Evolutionary conservation across 2,329 filamentous ascomycete genomes (phyloP), one percentile per base, ranked within the genome.

Genomic region (Aspergillus texensis): DNA sequence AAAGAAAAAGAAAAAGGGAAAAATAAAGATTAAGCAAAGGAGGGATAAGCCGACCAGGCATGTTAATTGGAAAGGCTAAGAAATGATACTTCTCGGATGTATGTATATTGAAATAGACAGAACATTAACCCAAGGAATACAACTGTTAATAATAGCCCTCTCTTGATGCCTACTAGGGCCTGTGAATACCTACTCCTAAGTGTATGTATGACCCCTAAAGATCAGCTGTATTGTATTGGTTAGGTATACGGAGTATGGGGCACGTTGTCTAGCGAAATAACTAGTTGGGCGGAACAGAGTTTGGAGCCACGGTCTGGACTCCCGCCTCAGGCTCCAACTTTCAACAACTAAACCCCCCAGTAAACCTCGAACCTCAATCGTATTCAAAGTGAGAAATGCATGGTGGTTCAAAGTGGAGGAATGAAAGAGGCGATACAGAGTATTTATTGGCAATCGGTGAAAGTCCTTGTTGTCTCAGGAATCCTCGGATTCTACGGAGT

Each of bases 11-110:
- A 6, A 16, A 36, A 16, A 36, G 16, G 16, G 3, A 36, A 16
- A 36, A 36, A 36, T 16, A 36, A 16, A 30, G 45, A 59, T 45
- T 14, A 28, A 59, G n/a, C 32, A 30, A 28, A 43, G 48, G 48
- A 55, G 52, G 32, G 19, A 55, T 19, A n/a, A 55, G 52, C 52
- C 52, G 24, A 55, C 32, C 52, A 55, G 52, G 32, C 52, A 55
- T 55, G 52, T 55, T 39, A 55, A 55, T 39, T 55, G 52, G 32
- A 55, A 55, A 28, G 32, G 52, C 52, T 55, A 34, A 54, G 52
- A 55, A 55, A 39, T 19, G 52, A 55, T 39, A 39, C n/a, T 24
- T 26, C 12, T 55, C 11, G 19, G 34, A 39, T 39, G 52, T 24
- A 39, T 55, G 52, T 55, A 55, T 55, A 55, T 24, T 26, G 30